These are phyloP conservation scores for Liquidambar formosana DNA, from an alignment of 164 flowering plant species.

Conservation along the genomic window DNA sequence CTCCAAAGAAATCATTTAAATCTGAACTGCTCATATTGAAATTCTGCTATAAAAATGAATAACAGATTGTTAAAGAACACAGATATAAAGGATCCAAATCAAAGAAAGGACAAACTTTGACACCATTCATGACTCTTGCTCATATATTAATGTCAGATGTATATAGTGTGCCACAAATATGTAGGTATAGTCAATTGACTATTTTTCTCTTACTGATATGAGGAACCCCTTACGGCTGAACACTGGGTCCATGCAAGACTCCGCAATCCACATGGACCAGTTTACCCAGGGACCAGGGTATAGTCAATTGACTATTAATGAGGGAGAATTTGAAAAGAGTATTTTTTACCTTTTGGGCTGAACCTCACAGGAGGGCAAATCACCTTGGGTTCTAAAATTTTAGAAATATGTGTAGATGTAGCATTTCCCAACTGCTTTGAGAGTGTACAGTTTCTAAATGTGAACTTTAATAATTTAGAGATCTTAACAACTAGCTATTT, in stretches of 20 bases:
- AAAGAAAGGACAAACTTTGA: background rate
- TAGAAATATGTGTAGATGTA: background rate
- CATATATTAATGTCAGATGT: background rate
- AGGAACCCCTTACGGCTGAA: too few species aligned
- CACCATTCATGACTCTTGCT: background rate
- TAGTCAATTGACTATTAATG: background rate
- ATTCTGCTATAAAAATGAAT: conserved; percentile 34
- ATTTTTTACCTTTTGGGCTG: too few species aligned
- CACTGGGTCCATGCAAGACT: too few species aligned
- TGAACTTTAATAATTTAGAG: background rate
- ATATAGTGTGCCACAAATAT: background rate
- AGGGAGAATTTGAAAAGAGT: background rate
- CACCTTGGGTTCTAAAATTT: background rate
- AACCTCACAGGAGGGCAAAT: background rate
- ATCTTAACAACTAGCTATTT: background rate
- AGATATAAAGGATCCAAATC: background rate
- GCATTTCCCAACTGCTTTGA: background rate
- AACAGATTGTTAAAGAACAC: background rate
- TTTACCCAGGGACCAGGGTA: too few species aligned
- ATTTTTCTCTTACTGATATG: too few species aligned
- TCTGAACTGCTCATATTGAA: conserved; percentile 63
- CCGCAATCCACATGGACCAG: too few species aligned
- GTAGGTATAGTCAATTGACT: background rate
- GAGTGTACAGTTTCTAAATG: background rate
- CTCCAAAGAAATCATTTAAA: conserved; percentile 74